A percentile compares a stretch with the other conserved stretches of the same genome.
Evolutionary conservation across 371 early-diverging fungal species (phyloP).

Genomic region (Mucor plumbeus): DNA sequence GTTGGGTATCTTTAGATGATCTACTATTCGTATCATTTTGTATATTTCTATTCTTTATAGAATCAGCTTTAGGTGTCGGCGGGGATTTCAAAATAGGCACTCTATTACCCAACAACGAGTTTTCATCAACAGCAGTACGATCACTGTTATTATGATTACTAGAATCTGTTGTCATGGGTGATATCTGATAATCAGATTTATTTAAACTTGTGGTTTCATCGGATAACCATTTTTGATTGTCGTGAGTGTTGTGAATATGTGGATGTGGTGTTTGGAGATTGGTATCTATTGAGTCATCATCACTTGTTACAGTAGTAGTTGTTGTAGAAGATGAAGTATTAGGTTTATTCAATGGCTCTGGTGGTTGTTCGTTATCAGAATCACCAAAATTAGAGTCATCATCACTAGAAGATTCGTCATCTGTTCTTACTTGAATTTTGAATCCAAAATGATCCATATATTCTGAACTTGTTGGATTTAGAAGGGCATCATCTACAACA

Average conservation of each 20-base stretch:
- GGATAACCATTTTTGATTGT: constrained; percentile 9
- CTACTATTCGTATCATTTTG: neutral
- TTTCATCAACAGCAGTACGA: neutral
- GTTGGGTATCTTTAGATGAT: constrained; percentile 15
- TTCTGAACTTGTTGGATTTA: constrained; percentile 43
- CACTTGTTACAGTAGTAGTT: constrained; percentile 10
- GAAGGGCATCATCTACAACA: constrained; percentile 50
- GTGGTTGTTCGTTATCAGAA: constrained; percentile 1
- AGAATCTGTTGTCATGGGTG: neutral
- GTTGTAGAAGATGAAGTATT: constrained; percentile 8
- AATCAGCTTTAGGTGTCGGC: constrained; percentile 5
- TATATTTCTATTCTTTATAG: neutral
- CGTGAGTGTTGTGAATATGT: neutral
- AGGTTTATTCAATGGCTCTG: constrained; percentile 1
- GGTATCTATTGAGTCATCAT: constrained; percentile 16
- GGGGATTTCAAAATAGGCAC: constrained; percentile 26
- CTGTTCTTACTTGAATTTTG: constrained; percentile 47
- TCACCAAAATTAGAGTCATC: constrained; percentile 33
- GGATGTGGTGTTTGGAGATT: constrained; percentile 16
- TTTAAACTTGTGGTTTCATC: neutral
- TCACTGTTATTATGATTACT: neutral
- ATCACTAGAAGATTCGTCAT: constrained; percentile 45
- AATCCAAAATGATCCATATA: constrained; percentile 55
- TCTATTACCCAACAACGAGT: neutral
- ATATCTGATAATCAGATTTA: neutral